Conservation (phyloP, 371 early-diverging fungal genomes). For the Blastocladiella emersonii region DNA sequence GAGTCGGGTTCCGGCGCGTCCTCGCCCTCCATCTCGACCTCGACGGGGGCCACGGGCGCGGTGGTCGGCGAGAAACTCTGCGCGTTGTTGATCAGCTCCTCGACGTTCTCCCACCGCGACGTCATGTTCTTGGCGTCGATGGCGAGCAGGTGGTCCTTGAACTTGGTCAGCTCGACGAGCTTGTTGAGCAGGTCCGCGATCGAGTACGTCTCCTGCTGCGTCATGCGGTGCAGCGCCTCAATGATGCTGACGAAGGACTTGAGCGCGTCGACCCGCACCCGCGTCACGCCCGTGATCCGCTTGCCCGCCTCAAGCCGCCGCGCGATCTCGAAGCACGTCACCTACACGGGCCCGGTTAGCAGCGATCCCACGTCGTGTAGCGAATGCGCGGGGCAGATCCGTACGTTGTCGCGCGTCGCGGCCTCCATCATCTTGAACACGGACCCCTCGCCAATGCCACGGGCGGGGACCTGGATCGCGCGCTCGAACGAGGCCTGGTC, state of each 20-base stretch:
- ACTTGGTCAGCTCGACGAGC: slow-evolving; percentile 14
- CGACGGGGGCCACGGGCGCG: neutral
- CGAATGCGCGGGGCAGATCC: no score
- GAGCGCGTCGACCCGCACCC: no score
- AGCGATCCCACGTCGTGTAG: no score
- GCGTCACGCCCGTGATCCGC: no score
- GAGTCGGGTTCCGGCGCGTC: neutral
- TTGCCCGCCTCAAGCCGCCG: no score
- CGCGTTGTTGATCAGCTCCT: slow-evolving; percentile 20
- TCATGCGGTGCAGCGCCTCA: no score
- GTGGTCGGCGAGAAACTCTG: slow-evolving; percentile 6
- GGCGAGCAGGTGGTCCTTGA: slow-evolving; percentile 16
- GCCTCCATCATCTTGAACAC: slow-evolving; percentile 15
- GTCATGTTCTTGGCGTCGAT: slow-evolving; percentile 11
- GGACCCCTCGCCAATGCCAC: slow-evolving; percentile 29
- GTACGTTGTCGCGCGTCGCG: no score
- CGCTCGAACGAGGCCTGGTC: slow-evolving; percentile 27
- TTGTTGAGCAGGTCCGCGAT: slow-evolving; percentile 12
- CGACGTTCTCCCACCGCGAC: slow-evolving; percentile 21
- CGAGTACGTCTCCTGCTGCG: slow-evolving; percentile 4
- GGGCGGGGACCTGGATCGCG: slow-evolving; percentile 29
- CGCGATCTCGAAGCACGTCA: neutral
- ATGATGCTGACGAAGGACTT: slow-evolving; percentile 15
- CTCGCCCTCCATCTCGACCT: neutral
- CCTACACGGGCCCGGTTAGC: no score